Percentiles rank a stretch among this genome's conserved stretches.
These are phyloP conservation scores for Centaurea solstitialis DNA, from an alignment of 129 eudicot species.

Conservation along the genomic window DNA sequence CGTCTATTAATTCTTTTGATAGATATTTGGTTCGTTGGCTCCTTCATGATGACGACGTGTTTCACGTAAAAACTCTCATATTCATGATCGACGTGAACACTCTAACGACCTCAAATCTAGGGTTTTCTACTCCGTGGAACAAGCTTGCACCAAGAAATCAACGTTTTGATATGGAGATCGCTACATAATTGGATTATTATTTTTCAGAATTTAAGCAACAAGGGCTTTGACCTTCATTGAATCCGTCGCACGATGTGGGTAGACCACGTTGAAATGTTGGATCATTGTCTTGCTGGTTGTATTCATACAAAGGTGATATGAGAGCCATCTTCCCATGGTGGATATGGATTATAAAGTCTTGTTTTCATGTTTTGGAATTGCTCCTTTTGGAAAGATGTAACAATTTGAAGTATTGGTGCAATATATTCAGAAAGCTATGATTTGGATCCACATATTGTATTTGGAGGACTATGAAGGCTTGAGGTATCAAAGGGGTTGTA, in stretches of 20 bases:
- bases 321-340: background rate
- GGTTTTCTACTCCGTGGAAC: background rate
- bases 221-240: no score
- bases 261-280: no score
- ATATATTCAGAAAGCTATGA: background rate
- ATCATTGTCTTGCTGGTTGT: no score
- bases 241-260: no score
- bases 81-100: no score
- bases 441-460: background rate
- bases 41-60: background rate
- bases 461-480: background rate
- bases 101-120: background rate
- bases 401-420: background rate
- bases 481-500: background rate
- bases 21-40: background rate
- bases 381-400: background rate
- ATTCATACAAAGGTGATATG: no score
- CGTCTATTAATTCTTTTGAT: background rate
- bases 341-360: background rate
- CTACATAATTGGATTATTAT: no score
- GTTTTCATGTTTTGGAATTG: background rate
- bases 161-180: no score
- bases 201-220: no score
- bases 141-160: background rate
- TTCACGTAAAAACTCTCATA: background rate